phyloP scores from a whole-genome alignment of 2,329 filamentous ascomycete genomes.

The Aspergillus spinulosporus region DNA sequence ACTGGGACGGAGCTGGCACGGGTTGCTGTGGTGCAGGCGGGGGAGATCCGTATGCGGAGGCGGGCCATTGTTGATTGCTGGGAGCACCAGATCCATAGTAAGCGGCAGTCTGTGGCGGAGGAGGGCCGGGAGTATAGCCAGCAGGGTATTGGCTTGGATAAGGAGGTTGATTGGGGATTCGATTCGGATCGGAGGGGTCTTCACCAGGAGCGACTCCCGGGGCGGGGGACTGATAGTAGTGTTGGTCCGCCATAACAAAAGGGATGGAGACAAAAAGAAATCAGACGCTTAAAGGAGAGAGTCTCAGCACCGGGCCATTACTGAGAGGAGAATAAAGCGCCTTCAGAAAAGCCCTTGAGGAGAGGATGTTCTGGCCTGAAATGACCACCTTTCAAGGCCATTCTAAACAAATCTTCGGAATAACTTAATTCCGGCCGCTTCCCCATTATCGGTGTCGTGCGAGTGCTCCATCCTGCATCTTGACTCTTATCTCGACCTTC shows the following conservation, averaged over 20 bases:
- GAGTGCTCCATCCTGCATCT: neutral
- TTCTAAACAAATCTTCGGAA: slow-evolving; percentile 12
- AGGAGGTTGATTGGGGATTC: slow-evolving; percentile 49
- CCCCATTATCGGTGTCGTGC: neutral
- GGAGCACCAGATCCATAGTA: slow-evolving; percentile 37
- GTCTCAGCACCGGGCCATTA: slow-evolving; percentile 15
- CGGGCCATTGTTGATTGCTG: slow-evolving; percentile 36
- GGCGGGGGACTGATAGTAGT: slow-evolving; percentile 43
- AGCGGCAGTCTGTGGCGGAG: slow-evolving; percentile 41
- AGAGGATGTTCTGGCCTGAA: slow-evolving; percentile 16
- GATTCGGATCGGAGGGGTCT: slow-evolving; percentile 56
- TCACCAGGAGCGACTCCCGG: slow-evolving; percentile 43
- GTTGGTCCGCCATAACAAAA: slow-evolving; percentile 44
- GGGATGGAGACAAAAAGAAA: slow-evolving; percentile 8
- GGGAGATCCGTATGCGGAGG: slow-evolving; percentile 29
- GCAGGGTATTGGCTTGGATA: slow-evolving; percentile 53
- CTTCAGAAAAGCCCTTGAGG: neutral
- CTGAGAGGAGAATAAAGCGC: neutral
- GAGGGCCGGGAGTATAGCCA: slow-evolving; percentile 36
- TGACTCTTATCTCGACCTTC: slow-evolving; percentile 4
- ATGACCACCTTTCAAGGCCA: slow-evolving; percentile 36
- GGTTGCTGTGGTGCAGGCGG: slow-evolving; percentile 21
- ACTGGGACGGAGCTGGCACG: slow-evolving; percentile 29
- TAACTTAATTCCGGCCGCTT: slow-evolving; percentile 12
- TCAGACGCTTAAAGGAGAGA: slow-evolving; percentile 9